Evolutionary conservation across 176 grass and related monocot species (phyloP), one percentile per base, ranked within the genome.

Genomic region (Aegilops bicornis): DNA sequence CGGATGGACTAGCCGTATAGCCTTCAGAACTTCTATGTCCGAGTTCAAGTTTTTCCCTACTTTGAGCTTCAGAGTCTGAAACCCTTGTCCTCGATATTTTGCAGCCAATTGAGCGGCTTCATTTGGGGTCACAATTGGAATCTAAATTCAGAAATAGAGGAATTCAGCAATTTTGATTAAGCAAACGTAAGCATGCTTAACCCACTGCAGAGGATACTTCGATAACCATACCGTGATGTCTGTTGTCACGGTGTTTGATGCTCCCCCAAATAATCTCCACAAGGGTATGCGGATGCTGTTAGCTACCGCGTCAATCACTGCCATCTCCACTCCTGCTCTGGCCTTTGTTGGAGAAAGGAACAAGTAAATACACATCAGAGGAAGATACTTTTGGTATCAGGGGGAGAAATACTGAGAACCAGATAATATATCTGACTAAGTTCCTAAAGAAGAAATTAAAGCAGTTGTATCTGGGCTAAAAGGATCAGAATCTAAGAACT

Each of bases 321-420:
- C 94, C 97, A 99, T 99, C 73, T 96, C 97, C 63, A 96, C 80
- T 78, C 94, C 97, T 82, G 97, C 97, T 86, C 94, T 94, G 68
- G 93, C 92, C 97, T 99, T 94, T 69, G 92, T 22, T 82, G 32
- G 64, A 89, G 58, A 88, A 88, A 7, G 60, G 19, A 13, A 35
- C 15, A 80, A 16, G 52, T 63, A 80, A 69, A 64, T 77, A 48
- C 23, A 71, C 14, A 43, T 82, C 6, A 85, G 27, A 63, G 27
- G 23, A 39, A 8, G 4, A 30, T 36, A 36, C 35, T 36, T 36
- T 36, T 36, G 35, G 35, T 36, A 36, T 36, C 6, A 36, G 35
- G 6, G 35, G 35, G 35, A 36, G 35, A 36, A 36, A 36, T 36
- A 36, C 35, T 36, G 35, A 36, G 35, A 36, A 30, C 8, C 8